phyloP scores from a whole-genome alignment of 805 yeast species.

The Nematodospora valgi region DNA sequence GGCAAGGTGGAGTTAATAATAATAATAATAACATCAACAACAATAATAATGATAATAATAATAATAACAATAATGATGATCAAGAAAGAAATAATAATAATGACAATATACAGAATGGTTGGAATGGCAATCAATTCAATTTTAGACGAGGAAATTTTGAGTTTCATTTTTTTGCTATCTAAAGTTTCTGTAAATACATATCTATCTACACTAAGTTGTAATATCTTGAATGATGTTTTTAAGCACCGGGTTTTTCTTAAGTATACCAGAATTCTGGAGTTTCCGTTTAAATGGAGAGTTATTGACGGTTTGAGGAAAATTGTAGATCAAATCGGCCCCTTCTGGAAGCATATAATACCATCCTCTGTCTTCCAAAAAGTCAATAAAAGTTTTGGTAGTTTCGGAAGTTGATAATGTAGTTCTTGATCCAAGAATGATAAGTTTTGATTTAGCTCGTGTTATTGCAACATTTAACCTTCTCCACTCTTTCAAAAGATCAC shows the following conservation, averaged over 20 bases:
- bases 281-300: slow-evolving; percentile 5
- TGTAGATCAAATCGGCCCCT: slow-evolving; percentile 37
- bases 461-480: slow-evolving; percentile 91
- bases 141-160: slow-evolving; percentile 28
- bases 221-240: slow-evolving; percentile 30
- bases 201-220: slow-evolving; percentile 9
- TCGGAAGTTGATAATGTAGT: slow-evolving; percentile 52
- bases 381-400: slow-evolving; percentile 58
- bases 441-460: slow-evolving; percentile 82
- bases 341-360: slow-evolving; percentile 65
- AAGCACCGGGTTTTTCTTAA: slow-evolving; percentile 21
- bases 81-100: slow-evolving; percentile 5
- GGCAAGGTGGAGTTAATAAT: slow-evolving; percentile 7
- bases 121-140: slow-evolving; percentile 18
- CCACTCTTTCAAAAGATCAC: slow-evolving; percentile 83
- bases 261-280: slow-evolving; percentile 11
- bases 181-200: slow-evolving; percentile 3
- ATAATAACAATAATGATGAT: no score
- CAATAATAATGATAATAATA: slow-evolving; percentile 6
- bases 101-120: slow-evolving; percentile 12
- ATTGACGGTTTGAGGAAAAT: slow-evolving; percentile 14
- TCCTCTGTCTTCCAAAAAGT: slow-evolving; percentile 48
- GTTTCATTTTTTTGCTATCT: slow-evolving; percentile 36
- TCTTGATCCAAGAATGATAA: slow-evolving; percentile 79
- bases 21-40: slow-evolving; percentile 8